A percentile compares a stretch with the other conserved stretches of the same genome.
These are phyloP conservation scores for Pseudogymnoascus verrucosus DNA, from an alignment of 2,329 filamentous ascomycete species.

Conservation along the genomic window DNA sequence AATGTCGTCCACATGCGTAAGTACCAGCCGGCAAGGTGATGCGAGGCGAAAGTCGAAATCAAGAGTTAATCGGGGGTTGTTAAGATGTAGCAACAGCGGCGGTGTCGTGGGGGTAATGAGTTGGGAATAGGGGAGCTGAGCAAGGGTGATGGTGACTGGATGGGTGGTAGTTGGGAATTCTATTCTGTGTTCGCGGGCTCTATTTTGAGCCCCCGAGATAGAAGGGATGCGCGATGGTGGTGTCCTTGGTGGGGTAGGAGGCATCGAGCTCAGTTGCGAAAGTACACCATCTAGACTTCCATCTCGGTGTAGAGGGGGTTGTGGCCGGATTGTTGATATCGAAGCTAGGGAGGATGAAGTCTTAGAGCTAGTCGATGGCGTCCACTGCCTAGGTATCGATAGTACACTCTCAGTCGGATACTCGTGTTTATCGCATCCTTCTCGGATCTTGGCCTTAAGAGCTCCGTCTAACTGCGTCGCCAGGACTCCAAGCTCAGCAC, in stretches of 20 bases:
- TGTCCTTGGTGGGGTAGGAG: conserved; percentile 13
- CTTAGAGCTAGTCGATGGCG: background rate
- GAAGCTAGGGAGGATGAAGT: conserved; percentile 11
- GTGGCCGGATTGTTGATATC: conserved; percentile 13
- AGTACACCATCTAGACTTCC: background rate
- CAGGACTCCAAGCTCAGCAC: conserved; percentile 9
- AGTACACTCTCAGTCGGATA: background rate
- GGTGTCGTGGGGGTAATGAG: conserved; percentile 10
- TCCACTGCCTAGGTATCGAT: background rate
- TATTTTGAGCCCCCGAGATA: background rate
- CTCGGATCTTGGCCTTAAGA: conserved; percentile 12
- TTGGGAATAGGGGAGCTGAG: conserved; percentile 13
- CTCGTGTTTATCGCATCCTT: background rate
- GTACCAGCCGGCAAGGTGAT: conserved; percentile 10
- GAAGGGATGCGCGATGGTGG: background rate
- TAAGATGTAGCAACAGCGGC: conserved; percentile 11
- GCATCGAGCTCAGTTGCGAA: conserved; percentile 9
- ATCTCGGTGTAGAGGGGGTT: background rate
- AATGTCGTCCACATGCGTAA: conserved; percentile 8
- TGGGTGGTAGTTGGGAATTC: background rate
- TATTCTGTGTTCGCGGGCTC: background rate
- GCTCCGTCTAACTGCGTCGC: conserved; percentile 11
- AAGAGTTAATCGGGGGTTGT: conserved; percentile 8
- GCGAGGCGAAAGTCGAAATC: conserved; percentile 15
- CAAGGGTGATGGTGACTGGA: background rate